Evolutionary conservation across 768 basidiomycete genomes (phyloP).

Genomic region (Mrakia gelida): DNA sequence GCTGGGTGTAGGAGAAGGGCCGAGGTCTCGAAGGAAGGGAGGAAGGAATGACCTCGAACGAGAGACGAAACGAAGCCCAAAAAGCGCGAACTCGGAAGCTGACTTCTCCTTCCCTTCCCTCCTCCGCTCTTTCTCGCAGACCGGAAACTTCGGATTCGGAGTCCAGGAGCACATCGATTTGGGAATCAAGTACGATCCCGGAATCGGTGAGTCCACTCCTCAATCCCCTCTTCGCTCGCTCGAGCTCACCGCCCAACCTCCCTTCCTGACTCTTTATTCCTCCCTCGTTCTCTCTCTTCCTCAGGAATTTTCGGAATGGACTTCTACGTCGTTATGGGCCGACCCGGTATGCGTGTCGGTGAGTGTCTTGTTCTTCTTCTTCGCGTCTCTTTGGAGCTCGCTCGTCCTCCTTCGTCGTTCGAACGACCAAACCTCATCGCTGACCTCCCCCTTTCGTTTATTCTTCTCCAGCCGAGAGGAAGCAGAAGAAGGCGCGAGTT

Average conservation of each 20-base stretch:
- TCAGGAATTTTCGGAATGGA: slow-evolving; percentile 93
- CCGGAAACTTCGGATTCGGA: slow-evolving; percentile 99
- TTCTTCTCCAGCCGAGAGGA: slow-evolving; percentile 59
- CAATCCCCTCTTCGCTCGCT: neutral
- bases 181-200: slow-evolving; percentile 96
- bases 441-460: neutral
- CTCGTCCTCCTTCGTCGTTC: neutral
- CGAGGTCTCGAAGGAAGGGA: too few relatives aligned
- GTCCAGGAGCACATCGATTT: slow-evolving; percentile 99
- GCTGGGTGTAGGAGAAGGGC: neutral
- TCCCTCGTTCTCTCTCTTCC: neutral
- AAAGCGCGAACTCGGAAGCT: slow-evolving; percentile 1
- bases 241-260: too few relatives aligned
- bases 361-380: neutral
- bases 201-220: slow-evolving; percentile 66
- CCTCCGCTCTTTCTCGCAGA: slow-evolving; percentile 54
- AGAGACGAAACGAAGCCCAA: neutral
- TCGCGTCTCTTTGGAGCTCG: neutral
- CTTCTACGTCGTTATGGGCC: slow-evolving; percentile 90
- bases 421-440: neutral
- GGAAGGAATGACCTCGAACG: neutral
- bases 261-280: neutral
- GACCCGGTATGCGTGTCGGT: slow-evolving; percentile 82
- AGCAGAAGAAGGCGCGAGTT: slow-evolving; percentile 77
- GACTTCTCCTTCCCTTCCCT: slow-evolving; percentile 12